Evolutionary conservation across 768 basidiomycete genomes (phyloP).

Genomic region (Lactarius hatsudake): DNA sequence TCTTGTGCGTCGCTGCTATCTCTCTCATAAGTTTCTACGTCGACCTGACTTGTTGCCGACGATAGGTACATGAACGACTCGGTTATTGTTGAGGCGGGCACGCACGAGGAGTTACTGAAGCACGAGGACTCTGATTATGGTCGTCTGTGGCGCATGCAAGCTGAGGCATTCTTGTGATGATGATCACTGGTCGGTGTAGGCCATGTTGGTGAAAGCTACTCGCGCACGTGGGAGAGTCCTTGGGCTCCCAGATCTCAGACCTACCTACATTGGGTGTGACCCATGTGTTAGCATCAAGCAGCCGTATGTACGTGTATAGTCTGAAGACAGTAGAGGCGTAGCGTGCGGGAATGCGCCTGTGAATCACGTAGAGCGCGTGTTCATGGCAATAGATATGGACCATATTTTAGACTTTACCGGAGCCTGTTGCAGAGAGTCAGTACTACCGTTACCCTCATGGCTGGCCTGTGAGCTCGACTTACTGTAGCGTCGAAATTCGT

Average conservation of each 20-base stretch:
- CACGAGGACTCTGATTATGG: constrained; percentile 60
- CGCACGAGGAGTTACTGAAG: constrained; percentile 56
- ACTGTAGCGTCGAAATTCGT: too few relatives aligned
- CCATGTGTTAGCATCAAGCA: too few relatives aligned
- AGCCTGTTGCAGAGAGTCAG: constrained; percentile 2
- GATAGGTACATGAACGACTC: constrained; percentile 68
- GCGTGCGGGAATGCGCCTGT: background rate
- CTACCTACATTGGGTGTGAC: too few relatives aligned
- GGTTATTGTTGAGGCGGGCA: constrained; percentile 60
- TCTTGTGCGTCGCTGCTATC: constrained; percentile 8
- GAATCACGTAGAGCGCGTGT: background rate
- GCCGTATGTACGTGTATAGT: too few relatives aligned
- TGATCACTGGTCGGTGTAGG: background rate
- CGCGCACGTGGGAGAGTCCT: too few relatives aligned
- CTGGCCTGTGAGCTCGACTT: too few relatives aligned
- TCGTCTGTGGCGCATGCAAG: constrained; percentile 71
- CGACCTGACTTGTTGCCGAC: background rate
- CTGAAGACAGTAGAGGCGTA: constrained; percentile 4
- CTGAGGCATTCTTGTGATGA: constrained; percentile 51
- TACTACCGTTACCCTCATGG: background rate
- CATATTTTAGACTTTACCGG: too few relatives aligned
- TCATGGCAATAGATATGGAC: constrained; percentile 5
- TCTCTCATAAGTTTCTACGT: background rate
- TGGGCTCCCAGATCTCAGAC: too few relatives aligned
- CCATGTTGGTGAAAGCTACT: background rate